Percentiles rank a stretch among this genome's conserved stretches.
Evolutionary conservation across 2,329 filamentous ascomycete genomes (phyloP).

Genomic region (Colletotrichum navitas): DNA sequence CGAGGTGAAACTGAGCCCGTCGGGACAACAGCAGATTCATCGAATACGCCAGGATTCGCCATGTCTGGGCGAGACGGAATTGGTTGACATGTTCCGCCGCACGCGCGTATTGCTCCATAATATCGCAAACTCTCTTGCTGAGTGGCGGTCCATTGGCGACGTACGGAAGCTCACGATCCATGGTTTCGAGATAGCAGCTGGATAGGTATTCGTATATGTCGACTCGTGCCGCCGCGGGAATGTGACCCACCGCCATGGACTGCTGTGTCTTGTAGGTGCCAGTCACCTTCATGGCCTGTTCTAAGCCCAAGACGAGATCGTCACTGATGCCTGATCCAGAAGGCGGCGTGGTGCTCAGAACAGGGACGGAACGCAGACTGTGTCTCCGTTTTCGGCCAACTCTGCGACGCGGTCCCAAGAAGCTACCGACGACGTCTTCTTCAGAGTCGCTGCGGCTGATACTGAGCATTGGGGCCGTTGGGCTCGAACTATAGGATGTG

Average conservation of each 20-base stretch:
- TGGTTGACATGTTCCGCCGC: constrained; percentile 69
- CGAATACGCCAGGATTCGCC: constrained; percentile 71
- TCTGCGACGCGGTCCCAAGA: constrained; percentile 63
- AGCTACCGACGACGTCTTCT: constrained; percentile 72
- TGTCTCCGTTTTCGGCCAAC: constrained; percentile 57
- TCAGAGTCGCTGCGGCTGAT: constrained; percentile 74
- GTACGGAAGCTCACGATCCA: constrained; percentile 63
- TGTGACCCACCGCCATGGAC: constrained; percentile 71
- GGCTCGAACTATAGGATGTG: constrained; percentile 62
- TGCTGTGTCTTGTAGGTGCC: constrained; percentile 71
- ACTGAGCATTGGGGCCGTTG: constrained; percentile 63
- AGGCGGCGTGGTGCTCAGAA: constrained; percentile 68
- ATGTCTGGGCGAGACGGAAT: constrained; percentile 73
- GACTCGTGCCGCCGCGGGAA: constrained; percentile 65
- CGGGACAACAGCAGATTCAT: constrained; percentile 66
- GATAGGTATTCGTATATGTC: constrained; percentile 69
- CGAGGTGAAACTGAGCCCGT: constrained; percentile 69
- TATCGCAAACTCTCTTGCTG: constrained; percentile 60
- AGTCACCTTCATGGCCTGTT: constrained; percentile 69
- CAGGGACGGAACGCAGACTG: constrained; percentile 49
- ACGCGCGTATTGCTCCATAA: constrained; percentile 68
- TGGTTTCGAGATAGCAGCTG: constrained; percentile 66
- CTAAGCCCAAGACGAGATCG: constrained; percentile 64
- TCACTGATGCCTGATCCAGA: constrained; percentile 56
- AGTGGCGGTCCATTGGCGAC: constrained; percentile 54